Conservation (phyloP, 345 rosid genomes). For the Viola odorata region DNA sequence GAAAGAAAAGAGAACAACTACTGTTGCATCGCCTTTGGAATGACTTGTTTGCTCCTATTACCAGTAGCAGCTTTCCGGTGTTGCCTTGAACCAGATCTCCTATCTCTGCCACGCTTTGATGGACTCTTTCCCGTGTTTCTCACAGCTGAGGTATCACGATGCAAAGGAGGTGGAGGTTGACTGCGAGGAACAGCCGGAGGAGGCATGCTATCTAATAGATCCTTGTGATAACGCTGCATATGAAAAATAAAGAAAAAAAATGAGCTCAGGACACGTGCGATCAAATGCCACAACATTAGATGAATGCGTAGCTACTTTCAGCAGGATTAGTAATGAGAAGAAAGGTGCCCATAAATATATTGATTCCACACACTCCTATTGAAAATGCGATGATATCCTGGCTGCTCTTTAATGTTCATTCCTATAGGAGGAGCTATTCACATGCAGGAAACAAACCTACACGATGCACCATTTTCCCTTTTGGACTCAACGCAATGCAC, state of each 20-base stretch:
- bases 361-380: too few relatives aligned
- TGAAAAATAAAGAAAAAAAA: background rate
- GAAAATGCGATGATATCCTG: background rate
- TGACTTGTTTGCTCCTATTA: slow-evolving; percentile 27
- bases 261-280: background rate
- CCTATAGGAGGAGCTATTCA: background rate
- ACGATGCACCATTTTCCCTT: background rate
- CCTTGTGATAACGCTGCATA: slow-evolving; percentile 69
- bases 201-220: slow-evolving; percentile 62
- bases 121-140: slow-evolving; percentile 34
- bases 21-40: slow-evolving; percentile 2
- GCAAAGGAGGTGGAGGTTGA: slow-evolving; percentile 24
- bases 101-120: slow-evolving; percentile 45
- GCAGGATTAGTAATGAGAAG: background rate
- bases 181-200: slow-evolving; percentile 31
- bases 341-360: background rate
- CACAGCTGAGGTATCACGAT: slow-evolving; percentile 16
- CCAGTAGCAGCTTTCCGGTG: slow-evolving; percentile 58
- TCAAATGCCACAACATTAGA: background rate
- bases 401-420: background rate
- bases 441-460: background rate
- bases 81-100: slow-evolving; percentile 40
- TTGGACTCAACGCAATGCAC: too few relatives aligned
- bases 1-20: background rate
- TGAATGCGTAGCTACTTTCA: background rate